phyloP scores from a whole-genome alignment of 2,329 filamentous ascomycete genomes.

The Aureobasidium melanogenum region DNA sequence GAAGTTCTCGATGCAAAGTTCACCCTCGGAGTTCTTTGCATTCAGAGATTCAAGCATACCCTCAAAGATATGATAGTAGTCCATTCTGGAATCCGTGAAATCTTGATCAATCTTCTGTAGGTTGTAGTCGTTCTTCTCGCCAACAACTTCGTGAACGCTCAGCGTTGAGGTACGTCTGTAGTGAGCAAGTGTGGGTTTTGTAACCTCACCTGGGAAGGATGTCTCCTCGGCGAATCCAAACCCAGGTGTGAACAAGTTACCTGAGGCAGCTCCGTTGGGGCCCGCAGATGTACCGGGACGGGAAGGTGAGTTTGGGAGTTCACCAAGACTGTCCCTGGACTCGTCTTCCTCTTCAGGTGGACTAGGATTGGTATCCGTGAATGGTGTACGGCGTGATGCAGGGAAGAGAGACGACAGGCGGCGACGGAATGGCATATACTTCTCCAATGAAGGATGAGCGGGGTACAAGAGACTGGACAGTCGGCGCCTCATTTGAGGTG shows the following conservation, averaged over 20 bases:
- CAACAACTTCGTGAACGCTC: constrained; percentile 49
- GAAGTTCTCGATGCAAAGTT: constrained; percentile 57
- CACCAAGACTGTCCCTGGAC: neutral
- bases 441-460: neutral
- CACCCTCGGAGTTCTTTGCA: constrained; percentile 47
- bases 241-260: neutral
- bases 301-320: neutral
- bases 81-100: constrained; percentile 55
- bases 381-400: neutral
- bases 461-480: neutral
- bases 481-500: neutral
- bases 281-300: neutral
- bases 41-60: constrained; percentile 47
- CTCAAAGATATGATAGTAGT: constrained; percentile 52
- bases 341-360: neutral
- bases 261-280: neutral
- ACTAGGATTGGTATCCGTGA: neutral
- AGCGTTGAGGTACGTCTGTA: constrained; percentile 23
- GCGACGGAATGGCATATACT: neutral
- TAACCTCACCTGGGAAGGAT: neutral
- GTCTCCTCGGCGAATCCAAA: neutral
- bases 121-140: constrained; percentile 53
- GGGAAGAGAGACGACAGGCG: neutral
- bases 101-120: constrained; percentile 59
- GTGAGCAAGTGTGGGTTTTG: neutral